These are phyloP conservation scores for Spiromastix sp. DNA, from an alignment of 2,329 filamentous ascomycete genomes.

Conservation along the genomic window DNA sequence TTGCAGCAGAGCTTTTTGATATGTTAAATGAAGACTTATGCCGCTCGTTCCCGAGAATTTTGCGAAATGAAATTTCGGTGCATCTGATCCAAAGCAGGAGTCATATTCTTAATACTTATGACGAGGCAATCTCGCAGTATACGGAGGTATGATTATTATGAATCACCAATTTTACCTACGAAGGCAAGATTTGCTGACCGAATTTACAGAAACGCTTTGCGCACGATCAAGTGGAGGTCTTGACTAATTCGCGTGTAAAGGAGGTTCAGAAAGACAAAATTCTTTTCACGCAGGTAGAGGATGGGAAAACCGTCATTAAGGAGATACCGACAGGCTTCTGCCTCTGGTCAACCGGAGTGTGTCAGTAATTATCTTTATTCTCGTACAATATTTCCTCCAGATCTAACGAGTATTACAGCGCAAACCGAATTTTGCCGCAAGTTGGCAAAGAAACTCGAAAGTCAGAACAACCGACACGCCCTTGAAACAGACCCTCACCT, in stretches of 20 bases:
- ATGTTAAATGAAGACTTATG: conserved; percentile 91
- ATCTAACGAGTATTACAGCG: conserved; percentile 27
- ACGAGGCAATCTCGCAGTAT: conserved; percentile 85
- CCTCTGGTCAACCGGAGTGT: conserved; percentile 91
- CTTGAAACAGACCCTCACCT: conserved; percentile 92
- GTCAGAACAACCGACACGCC: conserved; percentile 80
- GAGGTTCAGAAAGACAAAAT: conserved; percentile 79
- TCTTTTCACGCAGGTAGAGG: conserved; percentile 73
- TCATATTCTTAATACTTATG: conserved; percentile 96
- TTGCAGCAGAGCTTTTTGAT: conserved; percentile 91
- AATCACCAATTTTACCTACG: background rate
- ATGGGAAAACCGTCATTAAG: conserved; percentile 70
- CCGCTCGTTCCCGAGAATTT: conserved; percentile 69
- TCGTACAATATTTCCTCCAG: background rate
- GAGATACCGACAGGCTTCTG: conserved; percentile 95
- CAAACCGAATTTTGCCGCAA: conserved; percentile 72
- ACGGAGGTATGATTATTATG: conserved; percentile 51
- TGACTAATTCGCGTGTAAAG: conserved; percentile 87
- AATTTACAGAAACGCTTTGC: conserved; percentile 57
- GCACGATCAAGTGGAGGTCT: conserved; percentile 80
- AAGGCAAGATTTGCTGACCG: conserved; percentile 7
- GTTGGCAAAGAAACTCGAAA: conserved; percentile 64
- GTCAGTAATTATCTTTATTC: conserved; percentile 21
- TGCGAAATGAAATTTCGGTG: conserved; percentile 96
- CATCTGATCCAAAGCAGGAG: conserved; percentile 91